Conservation (phyloP, 2,329 filamentous ascomycete genomes). For the Botrytis tulipae region DNA sequence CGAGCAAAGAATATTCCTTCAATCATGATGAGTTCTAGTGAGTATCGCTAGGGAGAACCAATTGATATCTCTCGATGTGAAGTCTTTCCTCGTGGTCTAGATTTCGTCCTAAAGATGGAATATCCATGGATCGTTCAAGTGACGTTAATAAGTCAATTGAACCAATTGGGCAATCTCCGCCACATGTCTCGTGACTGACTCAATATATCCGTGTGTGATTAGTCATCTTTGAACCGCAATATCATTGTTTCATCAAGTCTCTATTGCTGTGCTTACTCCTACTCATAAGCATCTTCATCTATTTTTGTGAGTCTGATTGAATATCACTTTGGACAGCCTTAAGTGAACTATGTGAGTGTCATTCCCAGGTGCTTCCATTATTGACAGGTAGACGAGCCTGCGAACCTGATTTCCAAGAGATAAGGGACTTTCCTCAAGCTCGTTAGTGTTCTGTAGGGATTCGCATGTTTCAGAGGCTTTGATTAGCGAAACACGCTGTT, state of each 20-base stretch:
- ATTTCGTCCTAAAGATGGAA: not conserved
- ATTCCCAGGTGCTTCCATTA: not conserved
- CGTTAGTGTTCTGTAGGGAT: not conserved
- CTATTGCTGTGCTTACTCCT: not conserved
- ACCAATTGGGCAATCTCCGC: not conserved
- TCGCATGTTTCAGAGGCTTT: not conserved
- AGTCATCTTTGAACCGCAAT: not conserved
- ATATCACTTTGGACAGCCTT: not conserved
- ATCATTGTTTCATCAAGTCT: not conserved
- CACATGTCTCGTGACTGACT: not conserved
- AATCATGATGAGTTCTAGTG: conserved; percentile 52
- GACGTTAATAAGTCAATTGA: not conserved
- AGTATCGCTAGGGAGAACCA: not conserved
- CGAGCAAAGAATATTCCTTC: conserved; percentile 69
- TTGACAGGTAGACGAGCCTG: not conserved
- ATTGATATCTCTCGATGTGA: not conserved
- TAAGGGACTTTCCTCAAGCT: not conserved
- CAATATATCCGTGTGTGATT: not conserved
- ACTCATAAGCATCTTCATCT: not conserved
- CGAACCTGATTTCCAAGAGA: not conserved
- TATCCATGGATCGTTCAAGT: not conserved
- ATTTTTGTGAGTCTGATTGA: not conserved
- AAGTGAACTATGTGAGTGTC: not conserved
- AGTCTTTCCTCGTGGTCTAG: not conserved
- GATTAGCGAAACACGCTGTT: not conserved